Evolutionary conservation across 208 protist genomes (phyloP).

Genomic region (Acanthamoeba triangularis): DNA sequence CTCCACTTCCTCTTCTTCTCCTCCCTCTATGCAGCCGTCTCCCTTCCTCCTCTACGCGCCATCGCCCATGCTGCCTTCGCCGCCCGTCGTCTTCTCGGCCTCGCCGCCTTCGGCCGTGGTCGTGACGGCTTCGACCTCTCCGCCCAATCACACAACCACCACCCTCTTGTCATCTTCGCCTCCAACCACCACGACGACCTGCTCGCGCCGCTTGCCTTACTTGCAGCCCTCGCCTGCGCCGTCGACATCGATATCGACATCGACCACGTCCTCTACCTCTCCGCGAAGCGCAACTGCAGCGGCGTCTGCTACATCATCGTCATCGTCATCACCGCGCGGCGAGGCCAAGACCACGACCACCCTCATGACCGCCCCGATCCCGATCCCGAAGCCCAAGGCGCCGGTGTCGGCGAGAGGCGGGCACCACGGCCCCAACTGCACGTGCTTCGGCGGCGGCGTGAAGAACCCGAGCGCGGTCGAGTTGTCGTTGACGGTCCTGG

Average conservation of each 20-base stretch:
- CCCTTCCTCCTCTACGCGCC: constrained; percentile 13
- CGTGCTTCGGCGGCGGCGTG: background rate
- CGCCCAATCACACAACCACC: background rate
- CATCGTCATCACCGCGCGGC: background rate
- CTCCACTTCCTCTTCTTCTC: background rate
- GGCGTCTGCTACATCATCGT: background rate
- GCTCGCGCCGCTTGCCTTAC: background rate
- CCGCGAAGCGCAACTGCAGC: background rate
- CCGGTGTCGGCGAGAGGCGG: background rate
- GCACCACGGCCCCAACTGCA: background rate
- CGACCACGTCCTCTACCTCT: background rate
- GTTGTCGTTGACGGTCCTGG: background rate
- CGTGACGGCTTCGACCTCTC: background rate
- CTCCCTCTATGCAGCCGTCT: background rate
- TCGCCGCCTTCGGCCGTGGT: background rate
- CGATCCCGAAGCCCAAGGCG: constrained; percentile 25
- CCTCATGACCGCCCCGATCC: background rate
- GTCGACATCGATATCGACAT: background rate
- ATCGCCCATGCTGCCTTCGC: background rate
- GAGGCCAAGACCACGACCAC: background rate
- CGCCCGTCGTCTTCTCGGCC: constrained; percentile 36
- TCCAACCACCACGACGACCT: background rate
- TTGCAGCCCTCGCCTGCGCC: background rate
- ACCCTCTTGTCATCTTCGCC: background rate
- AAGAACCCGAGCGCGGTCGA: background rate